A percentile compares a stretch with the other conserved stretches of the same genome.
phyloP scores from a whole-genome alignment of 2,329 filamentous ascomycete genomes.

The Aspergillus pseudonomiae region DNA sequence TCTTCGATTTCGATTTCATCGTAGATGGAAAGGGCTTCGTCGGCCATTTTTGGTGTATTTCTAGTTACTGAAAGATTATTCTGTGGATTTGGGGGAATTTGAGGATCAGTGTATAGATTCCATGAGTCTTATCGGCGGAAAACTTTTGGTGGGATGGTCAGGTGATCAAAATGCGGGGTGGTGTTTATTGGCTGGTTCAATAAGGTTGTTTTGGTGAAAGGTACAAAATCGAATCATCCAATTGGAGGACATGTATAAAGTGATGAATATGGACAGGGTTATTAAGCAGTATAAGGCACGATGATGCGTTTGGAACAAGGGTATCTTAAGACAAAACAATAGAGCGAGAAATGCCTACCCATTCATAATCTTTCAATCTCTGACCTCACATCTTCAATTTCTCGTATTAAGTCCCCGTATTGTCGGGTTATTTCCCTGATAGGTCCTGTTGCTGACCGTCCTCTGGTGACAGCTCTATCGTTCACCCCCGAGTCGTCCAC shows the following conservation, averaged over 20 bases:
- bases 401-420: constrained; percentile 41
- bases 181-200: constrained; percentile 6
- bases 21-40: constrained; percentile 75
- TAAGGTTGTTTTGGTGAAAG: neutral
- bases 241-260: neutral
- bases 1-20: constrained; percentile 99
- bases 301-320: neutral
- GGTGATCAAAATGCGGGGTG: constrained; percentile 27
- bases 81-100: neutral
- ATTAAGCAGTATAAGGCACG: neutral
- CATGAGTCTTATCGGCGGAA: constrained; percentile 18
- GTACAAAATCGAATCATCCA: neutral
- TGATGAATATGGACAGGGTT: neutral
- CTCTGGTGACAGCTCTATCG: constrained; percentile 1
- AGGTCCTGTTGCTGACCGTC: constrained; percentile 22
- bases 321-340: neutral
- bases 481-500: constrained; percentile 25
- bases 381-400: constrained; percentile 35
- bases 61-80: neutral
- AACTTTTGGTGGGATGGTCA: constrained; percentile 32
- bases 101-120: neutral
- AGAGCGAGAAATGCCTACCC: neutral
- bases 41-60: constrained; percentile 55
- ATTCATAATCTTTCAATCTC: constrained; percentile 33
- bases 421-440: constrained; percentile 42